Evolutionary conservation across 495 filamentous ascomycete genomes (phyloP), one percentile per base, ranked within the genome.

Genomic region (Penicillium diatomitis): DNA sequence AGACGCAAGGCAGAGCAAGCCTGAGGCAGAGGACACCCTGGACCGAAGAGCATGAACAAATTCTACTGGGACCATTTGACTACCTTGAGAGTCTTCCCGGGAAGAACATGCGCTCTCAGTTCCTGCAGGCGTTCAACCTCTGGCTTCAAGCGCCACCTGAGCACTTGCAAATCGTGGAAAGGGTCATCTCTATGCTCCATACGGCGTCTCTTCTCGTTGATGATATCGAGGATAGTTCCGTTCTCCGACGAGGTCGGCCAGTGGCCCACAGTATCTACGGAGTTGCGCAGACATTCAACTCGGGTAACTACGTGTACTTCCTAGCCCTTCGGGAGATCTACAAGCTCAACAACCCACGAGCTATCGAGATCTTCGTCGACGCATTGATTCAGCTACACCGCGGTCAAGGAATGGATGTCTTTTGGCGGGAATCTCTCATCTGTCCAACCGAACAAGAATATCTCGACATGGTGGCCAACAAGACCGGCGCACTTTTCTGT

Each of bases 71-170:
- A 7, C 46, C 46, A 6, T 48, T 48, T 9, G 46, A 48, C 5
- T 48, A 48, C 27, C 46, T 48, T 4, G 38, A 48, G 12, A 41
- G 35, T 6, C 32, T 48, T 2, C 46, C 46, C 1, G 46, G 46
- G 8, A 48, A 48, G 30, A 48, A 48, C 12, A 41, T 48, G 37
- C 35, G 46, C 40, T 12, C 38, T 8, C 20, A 38, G 10, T 48
- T 48, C 46, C 40, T 48, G 2, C 37, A 48, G 11, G 46, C 46
- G 3, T 48, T 48, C n/a, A 48, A 41, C 30, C 27, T 10, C 46
- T 48, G 46, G 46, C 46, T 48, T 5, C 38, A 41, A 34, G 46
- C 41, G 1, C 46, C 46, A 1, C 46, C 8, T 1, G 20, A 34
- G 38, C 46, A 48, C 6, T 29, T 41, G 20, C 20, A 41, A 28